Percentiles rank a stretch among this genome's conserved stretches.
phyloP scores from a whole-genome alignment of 1,284 basidiomycete species.

The Malassezia cuniculi region DNA sequence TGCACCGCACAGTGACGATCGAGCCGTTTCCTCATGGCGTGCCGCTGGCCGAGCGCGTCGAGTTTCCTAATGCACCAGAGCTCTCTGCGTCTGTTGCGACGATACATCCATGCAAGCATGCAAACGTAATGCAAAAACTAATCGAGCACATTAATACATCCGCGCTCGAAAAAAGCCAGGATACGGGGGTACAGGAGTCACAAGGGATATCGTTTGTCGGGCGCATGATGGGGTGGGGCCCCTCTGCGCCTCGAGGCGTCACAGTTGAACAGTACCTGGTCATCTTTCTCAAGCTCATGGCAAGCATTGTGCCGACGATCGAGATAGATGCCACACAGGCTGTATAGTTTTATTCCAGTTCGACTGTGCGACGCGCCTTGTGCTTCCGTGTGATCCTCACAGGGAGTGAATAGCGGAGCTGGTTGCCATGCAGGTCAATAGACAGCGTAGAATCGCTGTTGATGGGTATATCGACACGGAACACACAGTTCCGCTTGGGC shows the following conservation, averaged over 20 bases:
- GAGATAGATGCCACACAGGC: conserved; percentile 42
- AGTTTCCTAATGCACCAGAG: conserved; percentile 14
- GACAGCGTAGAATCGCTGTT: background rate
- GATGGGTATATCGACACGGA: conserved; percentile 4
- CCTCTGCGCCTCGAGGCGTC: no score
- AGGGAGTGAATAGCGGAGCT: conserved; percentile 11
- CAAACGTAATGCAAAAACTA: conserved; percentile 98
- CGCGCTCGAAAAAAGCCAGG: background rate
- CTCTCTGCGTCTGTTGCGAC: conserved; percentile 42
- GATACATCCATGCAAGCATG: conserved; percentile 99
- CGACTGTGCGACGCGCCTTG: conserved; percentile 11
- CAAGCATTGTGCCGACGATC: conserved; percentile 40
- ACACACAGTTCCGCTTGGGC: conserved; percentile 11
- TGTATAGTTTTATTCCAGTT: conserved; percentile 4
- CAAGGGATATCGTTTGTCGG: no score
- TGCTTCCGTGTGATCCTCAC: conserved; percentile 11
- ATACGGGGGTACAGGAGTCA: no score
- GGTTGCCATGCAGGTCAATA: conserved; percentile 9
- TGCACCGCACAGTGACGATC: conserved; percentile 96
- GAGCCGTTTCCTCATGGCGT: conserved; percentile 90
- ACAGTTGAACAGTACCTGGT: conserved; percentile 43
- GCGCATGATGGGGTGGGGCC: no score
- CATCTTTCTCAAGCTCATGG: conserved; percentile 44
- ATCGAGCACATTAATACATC: conserved; percentile 85
- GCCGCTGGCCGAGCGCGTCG: conserved; percentile 45